phyloP scores from a whole-genome alignment of 495 filamentous ascomycete species.

The Neurospora sp. region DNA sequence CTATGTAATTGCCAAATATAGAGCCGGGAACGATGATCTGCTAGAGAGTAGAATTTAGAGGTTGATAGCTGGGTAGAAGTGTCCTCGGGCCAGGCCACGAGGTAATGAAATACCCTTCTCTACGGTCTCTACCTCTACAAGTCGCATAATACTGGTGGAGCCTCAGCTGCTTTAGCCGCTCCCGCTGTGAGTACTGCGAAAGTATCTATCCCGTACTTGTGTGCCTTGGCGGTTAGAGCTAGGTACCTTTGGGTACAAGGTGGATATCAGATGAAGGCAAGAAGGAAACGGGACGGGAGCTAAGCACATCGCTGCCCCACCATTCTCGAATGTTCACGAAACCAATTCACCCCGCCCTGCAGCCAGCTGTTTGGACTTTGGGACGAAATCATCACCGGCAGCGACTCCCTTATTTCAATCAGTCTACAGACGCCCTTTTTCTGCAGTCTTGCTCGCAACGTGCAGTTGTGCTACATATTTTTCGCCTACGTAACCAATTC shows the following conservation, averaged over 20 bases:
- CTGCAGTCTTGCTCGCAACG: background rate
- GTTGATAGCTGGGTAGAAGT: background rate
- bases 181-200: background rate
- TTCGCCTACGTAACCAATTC: background rate
- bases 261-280: background rate
- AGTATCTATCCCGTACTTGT: background rate
- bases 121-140: background rate
- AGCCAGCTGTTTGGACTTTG: background rate
- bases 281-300: background rate
- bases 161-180: background rate
- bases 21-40: background rate
- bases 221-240: background rate
- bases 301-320: conserved; percentile 13
- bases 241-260: background rate
- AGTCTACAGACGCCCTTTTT: background rate
- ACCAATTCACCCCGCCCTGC: conserved; percentile 7
- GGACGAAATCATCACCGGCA: background rate
- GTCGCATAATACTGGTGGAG: background rate
- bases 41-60: background rate
- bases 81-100: background rate
- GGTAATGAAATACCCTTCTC: background rate
- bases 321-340: conserved; percentile 26
- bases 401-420: conserved; percentile 1
- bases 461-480: background rate
- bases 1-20: background rate